Base-by-base conservation (phyloP, 1,284 basidiomycete species). In the Sanghuangporus baumii region DNA sequence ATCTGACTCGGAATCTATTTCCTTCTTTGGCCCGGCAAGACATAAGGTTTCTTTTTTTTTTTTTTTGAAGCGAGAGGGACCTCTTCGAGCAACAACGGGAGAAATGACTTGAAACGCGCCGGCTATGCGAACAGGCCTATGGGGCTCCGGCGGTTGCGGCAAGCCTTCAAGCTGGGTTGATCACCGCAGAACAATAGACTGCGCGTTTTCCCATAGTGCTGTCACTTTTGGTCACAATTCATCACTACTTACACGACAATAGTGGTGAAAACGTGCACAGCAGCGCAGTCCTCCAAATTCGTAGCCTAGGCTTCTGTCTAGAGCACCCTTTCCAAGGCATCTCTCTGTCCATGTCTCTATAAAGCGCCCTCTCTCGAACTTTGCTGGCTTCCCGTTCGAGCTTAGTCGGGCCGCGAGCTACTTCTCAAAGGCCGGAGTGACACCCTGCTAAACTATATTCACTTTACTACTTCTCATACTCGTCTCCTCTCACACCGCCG, bases 171-270 rank as follows among this genome's bases (percentile, higher is more conserved):
- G 23, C 20, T 20, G 7, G 9, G n/a, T 51, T 47, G 59, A 40
- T 38, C 48, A 61, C 54, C 60, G 63, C 41, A 65, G 63, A 64
- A 65, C 63, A 65, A 65, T 65, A 65, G 56, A 58, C 62, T 46
- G 18, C 46, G 31, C 38, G 47, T 34, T 62, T 46, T 60, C 55
- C 59, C 59, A 57, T 64, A 60, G 43, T 38, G 40, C 51, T 50
- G 57, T 56, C 62, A 59, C 57, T 55, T 47, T 60, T 47, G 18
- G 43, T 60, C 51, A 47, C 37, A 12, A 50, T 18, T 38, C 40
- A 38, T 31, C 50, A 60, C 36, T 50, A 38, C 18, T 48, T 56
- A 56, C 36, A 16, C 50, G 58, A 63, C 62, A 63, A 63, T 63
- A 55, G 57, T 58, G 23, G 11, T 59, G 47, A 65, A 57, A 61